A percentile compares a stretch with the other conserved stretches of the same genome.
These are phyloP conservation scores for Triticum dicoccoides DNA, from an alignment of 176 grass and related monocot species.

Conservation along the genomic window DNA sequence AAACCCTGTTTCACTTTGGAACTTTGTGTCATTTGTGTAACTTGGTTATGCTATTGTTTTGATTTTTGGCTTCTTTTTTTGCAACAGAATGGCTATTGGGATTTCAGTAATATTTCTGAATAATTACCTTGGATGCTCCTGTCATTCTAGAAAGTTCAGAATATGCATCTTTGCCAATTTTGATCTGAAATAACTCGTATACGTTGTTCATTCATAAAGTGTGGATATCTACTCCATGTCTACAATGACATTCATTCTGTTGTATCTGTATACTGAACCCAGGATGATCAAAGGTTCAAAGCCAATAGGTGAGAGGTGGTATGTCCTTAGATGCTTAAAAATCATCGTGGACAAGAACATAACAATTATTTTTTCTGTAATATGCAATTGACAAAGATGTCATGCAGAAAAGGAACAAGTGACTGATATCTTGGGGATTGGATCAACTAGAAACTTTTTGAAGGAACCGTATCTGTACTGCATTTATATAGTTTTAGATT, in stretches of 20 bases:
- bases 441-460: background rate
- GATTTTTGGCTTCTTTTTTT: background rate
- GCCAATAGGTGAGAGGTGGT: background rate
- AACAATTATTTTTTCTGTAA: background rate
- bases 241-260: background rate
- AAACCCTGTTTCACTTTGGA: background rate
- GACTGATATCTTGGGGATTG: conserved; percentile 2
- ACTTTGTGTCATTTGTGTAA: background rate
- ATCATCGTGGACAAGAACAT: background rate
- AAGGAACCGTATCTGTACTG: background rate
- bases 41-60: background rate
- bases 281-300: background rate
- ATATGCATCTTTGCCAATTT: background rate
- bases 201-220: background rate
- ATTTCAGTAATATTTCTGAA: background rate
- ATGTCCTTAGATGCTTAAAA: background rate
- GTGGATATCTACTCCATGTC: background rate
- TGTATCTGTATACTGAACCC: background rate
- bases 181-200: conserved; percentile 22
- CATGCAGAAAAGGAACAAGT: background rate
- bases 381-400: background rate
- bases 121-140: background rate
- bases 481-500: background rate
- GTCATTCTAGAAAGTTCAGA: background rate
- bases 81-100: background rate